Conservation (phyloP, 2,329 filamentous ascomycete genomes). For the Pseudogymnoascus destructans region DNA sequence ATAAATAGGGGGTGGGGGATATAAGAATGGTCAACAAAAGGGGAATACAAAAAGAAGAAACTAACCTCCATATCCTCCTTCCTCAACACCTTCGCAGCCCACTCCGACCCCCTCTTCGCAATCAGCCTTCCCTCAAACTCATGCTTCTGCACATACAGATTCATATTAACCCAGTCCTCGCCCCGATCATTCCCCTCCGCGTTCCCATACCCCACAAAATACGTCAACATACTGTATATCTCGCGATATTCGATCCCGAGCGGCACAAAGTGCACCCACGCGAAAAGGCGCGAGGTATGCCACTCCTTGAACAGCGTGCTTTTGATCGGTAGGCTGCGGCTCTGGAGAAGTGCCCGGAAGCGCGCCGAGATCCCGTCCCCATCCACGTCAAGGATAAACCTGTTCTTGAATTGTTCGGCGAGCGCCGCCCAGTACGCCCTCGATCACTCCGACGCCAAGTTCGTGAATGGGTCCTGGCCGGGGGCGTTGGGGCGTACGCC, state of each 20-base stretch:
- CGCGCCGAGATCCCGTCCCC: slow-evolving; percentile 59
- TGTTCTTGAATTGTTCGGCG: slow-evolving; percentile 43
- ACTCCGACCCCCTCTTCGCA: slow-evolving; percentile 52
- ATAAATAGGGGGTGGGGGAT: slow-evolving; percentile 9
- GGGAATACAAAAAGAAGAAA: slow-evolving; percentile 26
- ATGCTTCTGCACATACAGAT: slow-evolving; percentile 26
- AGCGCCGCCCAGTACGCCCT: too few species aligned
- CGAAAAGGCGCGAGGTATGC: slow-evolving; percentile 61
- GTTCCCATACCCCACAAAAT: slow-evolving; percentile 50
- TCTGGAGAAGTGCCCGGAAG: slow-evolving; percentile 55
- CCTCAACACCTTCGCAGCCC: slow-evolving; percentile 58
- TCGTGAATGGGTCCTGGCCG: too few species aligned
- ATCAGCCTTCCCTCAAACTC: slow-evolving; percentile 50
- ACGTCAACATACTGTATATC: slow-evolving; percentile 60
- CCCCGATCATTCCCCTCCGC: slow-evolving; percentile 36
- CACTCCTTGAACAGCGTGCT: slow-evolving; percentile 67
- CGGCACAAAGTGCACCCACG: slow-evolving; percentile 73
- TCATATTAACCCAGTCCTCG: slow-evolving; percentile 32
- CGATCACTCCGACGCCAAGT: too few species aligned
- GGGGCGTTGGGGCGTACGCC: not conserved
- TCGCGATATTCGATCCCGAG: slow-evolving; percentile 64
- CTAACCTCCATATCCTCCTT: slow-evolving; percentile 60
- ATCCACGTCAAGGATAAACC: slow-evolving; percentile 65
- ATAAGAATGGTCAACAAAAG: not conserved
- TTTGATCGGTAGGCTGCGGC: slow-evolving; percentile 61